Conservation (phyloP, 2,329 filamentous ascomycete genomes). For the Apiospora marii region DNA sequence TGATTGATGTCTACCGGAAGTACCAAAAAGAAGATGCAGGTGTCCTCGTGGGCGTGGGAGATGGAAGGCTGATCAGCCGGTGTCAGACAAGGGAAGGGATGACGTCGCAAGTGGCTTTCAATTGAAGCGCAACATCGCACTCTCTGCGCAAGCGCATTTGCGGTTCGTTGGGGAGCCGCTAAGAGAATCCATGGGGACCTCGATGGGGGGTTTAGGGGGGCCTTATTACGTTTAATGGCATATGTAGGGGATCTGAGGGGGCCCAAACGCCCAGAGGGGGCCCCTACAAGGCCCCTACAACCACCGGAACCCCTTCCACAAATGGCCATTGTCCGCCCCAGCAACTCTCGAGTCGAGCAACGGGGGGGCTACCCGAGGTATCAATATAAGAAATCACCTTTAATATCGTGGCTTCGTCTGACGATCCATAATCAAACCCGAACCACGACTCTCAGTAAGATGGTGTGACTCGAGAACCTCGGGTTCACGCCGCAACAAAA, state of each 20-base stretch:
- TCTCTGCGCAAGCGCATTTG: background rate
- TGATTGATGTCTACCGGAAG: background rate
- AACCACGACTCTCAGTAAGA: background rate
- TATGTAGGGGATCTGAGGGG: background rate
- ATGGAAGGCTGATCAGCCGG: constrained; percentile 11
- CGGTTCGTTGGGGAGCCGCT: constrained; percentile 19
- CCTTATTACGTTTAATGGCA: background rate
- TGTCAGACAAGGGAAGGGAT: constrained; percentile 21
- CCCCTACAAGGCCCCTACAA: background rate
- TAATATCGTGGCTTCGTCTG: constrained; percentile 4
- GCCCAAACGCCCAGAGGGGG: background rate
- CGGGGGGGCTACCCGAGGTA: constrained; percentile 7
- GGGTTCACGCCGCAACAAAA: background rate
- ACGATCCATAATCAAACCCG: background rate
- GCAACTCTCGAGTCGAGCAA: background rate
- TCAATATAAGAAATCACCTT: background rate
- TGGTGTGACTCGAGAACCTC: background rate
- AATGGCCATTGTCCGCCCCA: constrained; percentile 6
- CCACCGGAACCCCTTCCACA: background rate
- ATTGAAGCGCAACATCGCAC: constrained; percentile 7
- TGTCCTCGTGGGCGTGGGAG: background rate
- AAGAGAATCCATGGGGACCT: background rate
- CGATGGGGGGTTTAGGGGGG: background rate
- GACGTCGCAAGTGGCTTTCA: constrained; percentile 15
- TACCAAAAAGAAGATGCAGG: background rate